Conservation (phyloP, 768 basidiomycete species). For the Leccinum subtestaceum region DNA sequence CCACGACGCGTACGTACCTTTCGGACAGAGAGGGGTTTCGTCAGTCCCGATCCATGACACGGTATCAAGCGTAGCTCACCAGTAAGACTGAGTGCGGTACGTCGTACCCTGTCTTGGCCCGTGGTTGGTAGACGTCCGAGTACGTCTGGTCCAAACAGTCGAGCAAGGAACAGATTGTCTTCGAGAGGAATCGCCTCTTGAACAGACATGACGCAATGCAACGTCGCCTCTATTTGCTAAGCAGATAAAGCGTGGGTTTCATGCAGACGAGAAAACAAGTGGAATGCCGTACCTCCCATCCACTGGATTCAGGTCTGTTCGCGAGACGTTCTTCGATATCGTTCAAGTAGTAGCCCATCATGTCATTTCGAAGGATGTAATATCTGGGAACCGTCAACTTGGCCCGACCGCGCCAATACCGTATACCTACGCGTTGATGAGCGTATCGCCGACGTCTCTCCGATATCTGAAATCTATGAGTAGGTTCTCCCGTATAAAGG, state of each 20-base stretch:
- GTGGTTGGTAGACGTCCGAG: constrained; percentile 65
- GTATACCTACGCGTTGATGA: constrained; percentile 76
- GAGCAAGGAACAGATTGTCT: constrained; percentile 50
- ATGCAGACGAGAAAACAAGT: not conserved
- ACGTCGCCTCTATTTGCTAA: constrained; percentile 81
- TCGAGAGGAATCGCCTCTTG: constrained; percentile 80
- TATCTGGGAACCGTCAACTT: constrained; percentile 47
- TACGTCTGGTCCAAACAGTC: constrained; percentile 71
- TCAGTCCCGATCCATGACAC: not conserved
- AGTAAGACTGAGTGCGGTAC: constrained; percentile 71
- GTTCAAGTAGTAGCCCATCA: constrained; percentile 69
- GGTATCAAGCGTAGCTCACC: constrained; percentile 46
- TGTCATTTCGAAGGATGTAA: constrained; percentile 82
- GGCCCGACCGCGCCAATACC: not conserved
- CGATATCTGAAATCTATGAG: constrained; percentile 55
- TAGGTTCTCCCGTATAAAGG: not conserved
- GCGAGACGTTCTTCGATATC: constrained; percentile 58
- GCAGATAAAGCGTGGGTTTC: constrained; percentile 1
- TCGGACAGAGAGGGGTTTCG: not conserved
- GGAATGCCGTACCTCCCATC: constrained; percentile 69
- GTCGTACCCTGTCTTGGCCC: constrained; percentile 62
- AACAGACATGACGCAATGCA: constrained; percentile 83
- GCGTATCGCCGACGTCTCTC: constrained; percentile 81
- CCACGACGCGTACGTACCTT: constrained; percentile 79
- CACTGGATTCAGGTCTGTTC: constrained; percentile 39